A percentile compares a stretch with the other conserved stretches of the same genome.
Evolutionary conservation across 331 rosid genomes (phyloP).

Genomic region (Quercus phellos): DNA sequence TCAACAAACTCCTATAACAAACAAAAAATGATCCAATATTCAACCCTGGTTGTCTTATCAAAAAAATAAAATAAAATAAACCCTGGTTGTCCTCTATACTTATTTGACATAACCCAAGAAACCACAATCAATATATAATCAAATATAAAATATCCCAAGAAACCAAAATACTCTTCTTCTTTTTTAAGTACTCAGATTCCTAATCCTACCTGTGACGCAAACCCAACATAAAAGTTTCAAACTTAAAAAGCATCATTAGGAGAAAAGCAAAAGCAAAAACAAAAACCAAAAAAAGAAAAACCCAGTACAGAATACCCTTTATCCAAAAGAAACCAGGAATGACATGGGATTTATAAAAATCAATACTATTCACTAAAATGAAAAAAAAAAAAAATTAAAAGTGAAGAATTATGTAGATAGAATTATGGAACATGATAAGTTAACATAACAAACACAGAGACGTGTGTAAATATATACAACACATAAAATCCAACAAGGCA

Average conservation of each 20-base stretch:
- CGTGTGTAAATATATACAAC: neutral
- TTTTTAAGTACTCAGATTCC: neutral
- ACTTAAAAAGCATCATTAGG: neutral
- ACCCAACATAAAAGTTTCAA: neutral
- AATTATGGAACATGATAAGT: neutral
- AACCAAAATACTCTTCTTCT: neutral
- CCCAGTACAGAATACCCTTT: neutral
- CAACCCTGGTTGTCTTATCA: neutral
- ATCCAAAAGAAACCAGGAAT: neutral
- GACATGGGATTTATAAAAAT: neutral
- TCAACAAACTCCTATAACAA: neutral
- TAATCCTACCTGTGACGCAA: neutral
- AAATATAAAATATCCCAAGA: neutral
- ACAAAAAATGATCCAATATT: neutral
- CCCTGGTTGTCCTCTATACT: neutral
- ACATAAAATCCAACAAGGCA: neutral
- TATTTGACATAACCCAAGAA: neutral
- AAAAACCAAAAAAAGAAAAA: neutral
- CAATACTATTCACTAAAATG: neutral
- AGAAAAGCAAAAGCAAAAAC: no score
- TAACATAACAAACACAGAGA: neutral
- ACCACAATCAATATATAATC: neutral
- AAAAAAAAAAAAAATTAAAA: neutral
- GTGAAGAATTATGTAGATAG: neutral
- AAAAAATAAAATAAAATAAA: neutral